Conservation (phyloP, 805 yeast genomes). For the Wickerhamiella nectarea region DNA sequence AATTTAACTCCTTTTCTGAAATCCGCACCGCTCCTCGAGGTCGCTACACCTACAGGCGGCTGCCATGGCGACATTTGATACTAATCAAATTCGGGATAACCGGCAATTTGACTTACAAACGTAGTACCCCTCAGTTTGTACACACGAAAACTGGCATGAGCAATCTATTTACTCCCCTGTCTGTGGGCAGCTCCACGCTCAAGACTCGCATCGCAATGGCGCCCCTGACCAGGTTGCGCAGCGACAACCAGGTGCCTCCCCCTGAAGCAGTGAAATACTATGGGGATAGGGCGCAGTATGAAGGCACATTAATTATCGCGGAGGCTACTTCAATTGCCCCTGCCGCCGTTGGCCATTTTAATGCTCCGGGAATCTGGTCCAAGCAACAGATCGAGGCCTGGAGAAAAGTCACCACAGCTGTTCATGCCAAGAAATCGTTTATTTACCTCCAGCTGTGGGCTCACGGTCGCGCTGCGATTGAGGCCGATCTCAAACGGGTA, state of each 20-base stretch:
- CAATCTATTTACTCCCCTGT: constrained; percentile 25
- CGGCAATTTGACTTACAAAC: too few species aligned
- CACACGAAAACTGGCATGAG: constrained; percentile 9
- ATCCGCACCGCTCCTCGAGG: too few species aligned
- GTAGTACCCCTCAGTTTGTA: too few species aligned
- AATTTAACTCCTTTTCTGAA: too few species aligned
- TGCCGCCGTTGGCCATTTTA: constrained; percentile 30
- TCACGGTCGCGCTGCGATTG: constrained; percentile 33
- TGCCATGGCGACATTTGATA: too few species aligned
- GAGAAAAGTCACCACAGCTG: constrained; percentile 30
- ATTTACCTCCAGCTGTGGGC: constrained; percentile 34
- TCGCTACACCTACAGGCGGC: too few species aligned
- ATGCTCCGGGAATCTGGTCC: constrained; percentile 22
- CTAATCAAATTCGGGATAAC: too few species aligned
- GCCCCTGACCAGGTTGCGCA: constrained; percentile 38
- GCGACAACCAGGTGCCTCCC: constrained; percentile 24
- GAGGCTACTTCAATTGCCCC: constrained; percentile 42
- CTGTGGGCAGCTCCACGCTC: constrained; percentile 25
- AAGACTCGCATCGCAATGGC: constrained; percentile 33
- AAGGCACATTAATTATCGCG: constrained; percentile 44
- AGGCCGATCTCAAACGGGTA: constrained; percentile 27
- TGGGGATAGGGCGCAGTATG: constrained; percentile 37
- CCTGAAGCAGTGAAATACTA: constrained; percentile 40
- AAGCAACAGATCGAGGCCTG: constrained; percentile 24
- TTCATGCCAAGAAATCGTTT: constrained; percentile 33